phyloP scores from a whole-genome alignment of 345 rosid genomes.

The Rubroshorea leprosula region DNA sequence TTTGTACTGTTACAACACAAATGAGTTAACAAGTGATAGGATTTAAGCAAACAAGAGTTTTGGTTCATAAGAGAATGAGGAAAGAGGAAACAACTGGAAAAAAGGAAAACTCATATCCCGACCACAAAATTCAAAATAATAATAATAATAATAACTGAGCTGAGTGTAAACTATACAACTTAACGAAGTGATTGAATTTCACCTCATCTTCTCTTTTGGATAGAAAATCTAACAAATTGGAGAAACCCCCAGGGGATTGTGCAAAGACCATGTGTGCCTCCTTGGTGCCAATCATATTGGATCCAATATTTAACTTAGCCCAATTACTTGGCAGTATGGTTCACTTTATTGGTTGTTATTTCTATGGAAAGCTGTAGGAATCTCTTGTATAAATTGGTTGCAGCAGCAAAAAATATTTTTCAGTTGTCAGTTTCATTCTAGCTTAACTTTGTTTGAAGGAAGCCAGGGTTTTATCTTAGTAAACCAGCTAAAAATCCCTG shows the following conservation, averaged over 20 bases:
- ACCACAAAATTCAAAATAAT: not conserved
- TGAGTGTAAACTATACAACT: not conserved
- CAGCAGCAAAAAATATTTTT: too few relatives aligned
- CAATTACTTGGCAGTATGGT: too few relatives aligned
- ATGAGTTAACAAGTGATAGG: conserved; percentile 1
- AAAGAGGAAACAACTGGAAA: not conserved
- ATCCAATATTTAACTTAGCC: too few relatives aligned
- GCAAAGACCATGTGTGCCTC: not conserved
- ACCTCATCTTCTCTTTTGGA: not conserved
- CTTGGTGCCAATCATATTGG: not conserved
- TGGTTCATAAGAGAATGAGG: not conserved
- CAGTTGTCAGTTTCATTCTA: too few relatives aligned
- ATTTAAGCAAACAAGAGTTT: not conserved
- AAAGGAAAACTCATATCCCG: not conserved
- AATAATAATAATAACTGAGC: not conserved
- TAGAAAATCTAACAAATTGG: not conserved
- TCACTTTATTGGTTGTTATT: too few relatives aligned
- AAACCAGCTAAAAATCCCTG: too few relatives aligned
- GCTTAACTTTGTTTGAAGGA: too few relatives aligned
- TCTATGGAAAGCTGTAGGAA: too few relatives aligned
- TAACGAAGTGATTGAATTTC: not conserved
- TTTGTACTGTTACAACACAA: conserved; percentile 47
- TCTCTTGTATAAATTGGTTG: too few relatives aligned
- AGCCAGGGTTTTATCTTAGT: too few relatives aligned
- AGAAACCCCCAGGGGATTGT: not conserved